Percentiles rank a stretch among this genome's conserved stretches.
Conservation (phyloP, 2,329 filamentous ascomycete species). For the Cercospora brassicicola region DNA sequence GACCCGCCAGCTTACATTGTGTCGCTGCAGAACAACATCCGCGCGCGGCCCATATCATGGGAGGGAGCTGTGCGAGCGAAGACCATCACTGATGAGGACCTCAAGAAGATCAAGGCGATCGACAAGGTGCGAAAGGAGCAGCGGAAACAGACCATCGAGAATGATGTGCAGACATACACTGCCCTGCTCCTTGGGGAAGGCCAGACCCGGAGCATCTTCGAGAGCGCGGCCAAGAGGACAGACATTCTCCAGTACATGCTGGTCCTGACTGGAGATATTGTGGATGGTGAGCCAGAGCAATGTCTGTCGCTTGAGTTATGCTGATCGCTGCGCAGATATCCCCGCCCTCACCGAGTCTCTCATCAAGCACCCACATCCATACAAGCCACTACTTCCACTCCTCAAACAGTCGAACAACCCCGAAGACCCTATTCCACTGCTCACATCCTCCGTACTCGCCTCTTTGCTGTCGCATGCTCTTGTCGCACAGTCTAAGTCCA, state of each 20-base stretch:
- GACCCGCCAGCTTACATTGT: constrained; percentile 85
- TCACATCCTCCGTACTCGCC: constrained; percentile 83
- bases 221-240: constrained; percentile 78
- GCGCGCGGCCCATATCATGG: constrained; percentile 93
- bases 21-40: constrained; percentile 95
- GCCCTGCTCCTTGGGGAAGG: constrained; percentile 72
- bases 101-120: constrained; percentile 92
- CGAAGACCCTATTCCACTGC: constrained; percentile 82
- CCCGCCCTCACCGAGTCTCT: constrained; percentile 76
- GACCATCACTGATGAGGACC: constrained; percentile 88
- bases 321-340: constrained; percentile 59
- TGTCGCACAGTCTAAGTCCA: constrained; percentile 59
- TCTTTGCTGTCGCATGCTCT: constrained; percentile 69
- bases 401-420: constrained; percentile 79
- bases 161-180: constrained; percentile 76
- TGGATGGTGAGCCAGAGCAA: constrained; percentile 65
- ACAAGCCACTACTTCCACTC: constrained; percentile 79
- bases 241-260: constrained; percentile 95
- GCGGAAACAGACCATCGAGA: constrained; percentile 77
- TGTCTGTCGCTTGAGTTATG: background rate
- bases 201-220: constrained; percentile 68
- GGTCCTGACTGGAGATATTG: constrained; percentile 81
- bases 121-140: constrained; percentile 95
- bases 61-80: constrained; percentile 91
- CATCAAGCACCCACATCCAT: constrained; percentile 67